Conservation (phyloP, 148 eudicot genomes). For the Fagopyrum esculentum region DNA sequence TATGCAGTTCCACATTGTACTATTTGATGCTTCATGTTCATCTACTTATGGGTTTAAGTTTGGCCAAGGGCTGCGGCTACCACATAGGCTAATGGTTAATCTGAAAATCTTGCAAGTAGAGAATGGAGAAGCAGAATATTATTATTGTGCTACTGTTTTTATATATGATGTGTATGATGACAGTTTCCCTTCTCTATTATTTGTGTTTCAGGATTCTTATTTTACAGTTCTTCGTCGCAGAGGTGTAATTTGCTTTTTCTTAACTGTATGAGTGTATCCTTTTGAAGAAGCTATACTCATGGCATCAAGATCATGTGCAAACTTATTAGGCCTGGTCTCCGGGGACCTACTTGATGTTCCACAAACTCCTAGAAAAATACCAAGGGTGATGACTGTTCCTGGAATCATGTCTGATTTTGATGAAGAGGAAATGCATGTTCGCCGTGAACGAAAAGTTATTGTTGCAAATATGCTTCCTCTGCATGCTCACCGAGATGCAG, state of each 20-base stretch:
- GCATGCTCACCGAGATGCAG: conserved; percentile 38
- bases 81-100: no score
- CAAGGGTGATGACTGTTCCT: conserved; percentile 8
- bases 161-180: background rate
- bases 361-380: background rate
- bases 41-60: background rate
- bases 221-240: background rate
- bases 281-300: conserved; percentile 14
- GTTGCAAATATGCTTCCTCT: conserved; percentile 66
- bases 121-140: background rate
- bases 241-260: background rate
- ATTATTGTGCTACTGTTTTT: background rate
- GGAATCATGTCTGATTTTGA: conserved; percentile 23
- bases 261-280: conserved; percentile 1
- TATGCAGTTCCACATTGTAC: background rate
- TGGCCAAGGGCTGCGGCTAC: background rate
- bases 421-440: conserved; percentile 26
- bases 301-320: conserved; percentile 31
- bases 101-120: background rate
- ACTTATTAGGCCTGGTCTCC: conserved; percentile 28
- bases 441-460: conserved; percentile 46
- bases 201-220: conserved; percentile 6
- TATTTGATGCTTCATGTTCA: background rate
- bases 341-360: conserved; percentile 24
- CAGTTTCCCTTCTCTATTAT: background rate